Evolutionary conservation across 2,329 filamentous ascomycete species (phyloP), one percentile per base, ranked within the genome.

Genomic region (Fusarium robinianum): DNA sequence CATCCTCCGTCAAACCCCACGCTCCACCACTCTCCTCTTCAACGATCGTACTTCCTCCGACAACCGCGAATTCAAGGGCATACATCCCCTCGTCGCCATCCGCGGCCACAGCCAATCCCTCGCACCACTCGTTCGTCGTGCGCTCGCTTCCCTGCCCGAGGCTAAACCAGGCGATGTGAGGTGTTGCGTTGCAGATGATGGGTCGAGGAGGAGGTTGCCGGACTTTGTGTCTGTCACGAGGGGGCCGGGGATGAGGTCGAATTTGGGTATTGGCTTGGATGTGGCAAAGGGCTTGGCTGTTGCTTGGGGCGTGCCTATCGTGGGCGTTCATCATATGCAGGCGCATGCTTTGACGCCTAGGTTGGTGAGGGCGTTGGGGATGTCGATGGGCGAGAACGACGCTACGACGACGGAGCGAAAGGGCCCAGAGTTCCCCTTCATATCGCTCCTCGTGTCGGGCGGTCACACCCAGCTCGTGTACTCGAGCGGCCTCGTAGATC

Each of bases 311-410:
- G 78, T 90, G 24, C 91, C 92, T 3, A 72, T 97, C 21, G 67
- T 97, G 1, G 94, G 84, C 1, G 88, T 96, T 1, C 88, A 99
- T 67, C 94, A 99, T 68, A 97, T 99, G 94, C 91, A 96, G 66
- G 94, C 91, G 8, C 94, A 99, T 68, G 87, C 94, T 12, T 72
- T 99, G 51, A 97, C 94, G 12, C 88, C 92, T 11, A 79, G 90
- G 8, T 78, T 99, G 27, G 84, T 85, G 4, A 71, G 74, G 21
- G 87, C 87, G 5, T 68, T 92, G 47, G 63, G 73, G 37, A 55
- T 55, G 54, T 44, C 49, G 14, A 56, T 53, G 49, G 49, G 46
- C 10, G 49, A 61, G 27, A 11, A 39, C 10, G 27, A 4, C 9
- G 33, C 45, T 9, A 18, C 39, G 6, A 23, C 41, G 5, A 11